Evolutionary conservation across 768 basidiomycete genomes (phyloP), one percentile per base, ranked within the genome.

Genomic region (Leucosporidium scottii): DNA sequence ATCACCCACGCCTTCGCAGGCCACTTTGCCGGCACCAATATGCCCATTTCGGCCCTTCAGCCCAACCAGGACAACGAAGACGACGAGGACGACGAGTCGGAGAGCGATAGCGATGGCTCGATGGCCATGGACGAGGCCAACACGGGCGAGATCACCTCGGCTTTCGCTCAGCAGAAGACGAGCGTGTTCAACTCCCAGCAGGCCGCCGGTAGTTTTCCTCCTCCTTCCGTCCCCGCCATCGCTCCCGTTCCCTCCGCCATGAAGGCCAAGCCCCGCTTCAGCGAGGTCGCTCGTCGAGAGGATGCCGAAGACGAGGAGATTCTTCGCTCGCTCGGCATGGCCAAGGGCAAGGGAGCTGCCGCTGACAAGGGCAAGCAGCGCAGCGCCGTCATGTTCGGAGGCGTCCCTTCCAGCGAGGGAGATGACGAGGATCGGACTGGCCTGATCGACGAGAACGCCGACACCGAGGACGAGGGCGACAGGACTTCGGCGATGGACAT

Each of bases 241-340:
- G 36, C 60, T 27, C 44, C 53, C 44, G 39, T 8, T 44, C 39
- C 39, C 55, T 27, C 20, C 63, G 57, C n/a, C 23, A 10, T 59
- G 34, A 61, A 56, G 31, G 12, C 57, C 12, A 57, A 61, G 28
- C 66, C 69, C 25, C 49, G 69, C 5, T 62, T 62, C 56, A 69
- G 68, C 51, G 66, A 44, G 30, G 47, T 69, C 39, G 68, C 47
- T 17, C 39, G 71, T 4, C 5, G 36, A 25, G 71, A 73, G n/a
- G 71, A 73, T 48, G 68, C 63, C 34, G 71, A 73, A 5, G 71
- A 73, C 58, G 71, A 63, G 30, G 68, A 53, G 50, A 55, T 73
- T 21, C 50, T 69, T 59, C 59, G 66, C 6, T 25, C 53, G 48
- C 61, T 73, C 10, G 71, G 21, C 71, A 62, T 20, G 62, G 54